Conservation (phyloP, 2,329 filamentous ascomycete species). For the Colletotrichum gigasporum region DNA sequence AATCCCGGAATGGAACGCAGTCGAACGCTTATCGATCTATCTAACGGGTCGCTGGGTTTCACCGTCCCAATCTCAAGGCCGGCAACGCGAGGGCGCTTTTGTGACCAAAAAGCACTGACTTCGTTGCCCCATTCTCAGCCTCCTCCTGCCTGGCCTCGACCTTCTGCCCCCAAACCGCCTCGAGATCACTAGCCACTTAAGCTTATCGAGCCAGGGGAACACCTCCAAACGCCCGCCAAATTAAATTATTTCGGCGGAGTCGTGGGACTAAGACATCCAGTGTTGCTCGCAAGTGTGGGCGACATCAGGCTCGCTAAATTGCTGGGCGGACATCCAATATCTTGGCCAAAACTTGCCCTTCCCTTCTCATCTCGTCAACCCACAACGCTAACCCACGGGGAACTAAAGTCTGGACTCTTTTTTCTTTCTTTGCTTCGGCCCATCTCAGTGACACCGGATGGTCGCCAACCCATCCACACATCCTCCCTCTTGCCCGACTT, state of each 20-base stretch:
- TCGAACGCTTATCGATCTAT: neutral
- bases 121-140: neutral
- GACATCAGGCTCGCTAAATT: constrained; percentile 5
- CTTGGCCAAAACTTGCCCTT: constrained; percentile 10
- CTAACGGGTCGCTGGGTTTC: neutral
- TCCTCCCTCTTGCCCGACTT: neutral
- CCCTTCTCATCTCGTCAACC: constrained; percentile 3
- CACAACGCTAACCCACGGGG: neutral
- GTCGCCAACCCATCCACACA: neutral
- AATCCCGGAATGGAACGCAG: neutral
- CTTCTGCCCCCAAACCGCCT: neutral
- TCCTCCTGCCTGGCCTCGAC: neutral
- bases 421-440: neutral
- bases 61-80: neutral
- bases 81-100: neutral
- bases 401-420: neutral
- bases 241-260: neutral
- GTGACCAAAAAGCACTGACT: constrained; percentile 7
- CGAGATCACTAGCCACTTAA: constrained; percentile 24
- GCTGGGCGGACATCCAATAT: neutral
- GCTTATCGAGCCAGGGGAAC: constrained; percentile 20
- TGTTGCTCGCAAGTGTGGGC: neutral
- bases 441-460: constrained; percentile 19
- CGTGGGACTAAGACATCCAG: neutral
- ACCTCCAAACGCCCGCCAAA: neutral